A percentile compares a stretch with the other conserved stretches of the same genome.
phyloP scores from a whole-genome alignment of 2,329 filamentous ascomycete genomes.

The Triangularia verruculosa region DNA sequence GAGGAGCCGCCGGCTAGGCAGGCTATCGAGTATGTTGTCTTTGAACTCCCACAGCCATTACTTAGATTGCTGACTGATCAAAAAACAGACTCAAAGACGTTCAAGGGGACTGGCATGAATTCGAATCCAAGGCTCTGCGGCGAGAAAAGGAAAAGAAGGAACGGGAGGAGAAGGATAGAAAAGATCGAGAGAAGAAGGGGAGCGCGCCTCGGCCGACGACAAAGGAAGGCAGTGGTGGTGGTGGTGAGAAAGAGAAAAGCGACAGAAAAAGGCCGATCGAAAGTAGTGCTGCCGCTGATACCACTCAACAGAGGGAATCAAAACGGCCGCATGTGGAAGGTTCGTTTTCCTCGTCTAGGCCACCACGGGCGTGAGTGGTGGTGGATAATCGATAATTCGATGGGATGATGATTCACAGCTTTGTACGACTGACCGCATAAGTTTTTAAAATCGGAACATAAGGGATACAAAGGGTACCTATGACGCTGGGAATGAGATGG shows the following conservation, averaged over 20 bases:
- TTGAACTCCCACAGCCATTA: not conserved
- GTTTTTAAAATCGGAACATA: not conserved
- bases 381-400: not conserved
- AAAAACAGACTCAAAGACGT: conserved; percentile 65
- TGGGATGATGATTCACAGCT: too few species aligned
- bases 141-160: conserved; percentile 78
- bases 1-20: conserved; percentile 77
- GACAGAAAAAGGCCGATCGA: conserved; percentile 41
- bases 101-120: conserved; percentile 97
- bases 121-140: conserved; percentile 90
- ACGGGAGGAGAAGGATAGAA: conserved; percentile 30
- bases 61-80: conserved; percentile 31
- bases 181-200: conserved; percentile 35
- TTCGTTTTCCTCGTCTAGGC: not conserved
- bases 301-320: conserved; percentile 25
- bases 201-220: conserved; percentile 24
- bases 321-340: conserved; percentile 30
- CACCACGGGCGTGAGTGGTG: not conserved
- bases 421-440: not conserved
- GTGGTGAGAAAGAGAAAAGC: conserved; percentile 16
- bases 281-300: conserved; percentile 16
- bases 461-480: not conserved
- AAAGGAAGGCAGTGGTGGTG: too few species aligned
- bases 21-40: conserved; percentile 68
- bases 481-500: not conserved